These are phyloP conservation scores for Russula abietina DNA, from an alignment of 768 basidiomycete species.

Conservation along the genomic window DNA sequence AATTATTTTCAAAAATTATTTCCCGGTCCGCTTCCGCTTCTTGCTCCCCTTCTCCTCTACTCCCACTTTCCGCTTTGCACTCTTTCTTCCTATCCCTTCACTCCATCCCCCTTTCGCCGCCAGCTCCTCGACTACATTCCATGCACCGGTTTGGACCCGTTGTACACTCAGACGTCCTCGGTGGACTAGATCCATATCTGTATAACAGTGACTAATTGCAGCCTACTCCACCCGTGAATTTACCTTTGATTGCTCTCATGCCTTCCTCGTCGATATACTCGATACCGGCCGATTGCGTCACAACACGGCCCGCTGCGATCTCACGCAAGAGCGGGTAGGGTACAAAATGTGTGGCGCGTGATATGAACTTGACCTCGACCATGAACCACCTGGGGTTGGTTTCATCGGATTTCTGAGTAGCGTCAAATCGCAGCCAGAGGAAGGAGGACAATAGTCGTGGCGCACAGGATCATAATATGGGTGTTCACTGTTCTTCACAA, in stretches of 20 bases:
- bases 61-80: background rate
- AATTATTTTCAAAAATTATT: background rate
- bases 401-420: slow-evolving; percentile 64
- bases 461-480: slow-evolving; percentile 76
- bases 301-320: slow-evolving; percentile 40
- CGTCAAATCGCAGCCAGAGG: slow-evolving; percentile 8
- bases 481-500: slow-evolving; percentile 41
- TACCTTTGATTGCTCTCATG: slow-evolving; percentile 58
- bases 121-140: slow-evolving; percentile 52
- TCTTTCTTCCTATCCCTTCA: slow-evolving; percentile 24
- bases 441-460: slow-evolving; percentile 5
- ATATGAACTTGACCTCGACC: slow-evolving; percentile 70
- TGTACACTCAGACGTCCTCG: slow-evolving; percentile 87
- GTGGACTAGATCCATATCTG: slow-evolving; percentile 74
- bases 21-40: background rate
- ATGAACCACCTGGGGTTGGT: slow-evolving; percentile 86
- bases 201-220: background rate
- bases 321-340: slow-evolving; percentile 68
- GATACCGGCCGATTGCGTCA: slow-evolving; percentile 46
- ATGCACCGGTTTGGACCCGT: slow-evolving; percentile 60
- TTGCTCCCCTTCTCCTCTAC: background rate
- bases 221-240: background rate
- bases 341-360: slow-evolving; percentile 65
- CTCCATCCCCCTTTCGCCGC: slow-evolving; percentile 80
- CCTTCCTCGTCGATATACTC: slow-evolving; percentile 62